Evolutionary conservation across 805 yeast genomes (phyloP), one percentile per base, ranked within the genome.

Genomic region (Yamadazyma ubonensis): DNA sequence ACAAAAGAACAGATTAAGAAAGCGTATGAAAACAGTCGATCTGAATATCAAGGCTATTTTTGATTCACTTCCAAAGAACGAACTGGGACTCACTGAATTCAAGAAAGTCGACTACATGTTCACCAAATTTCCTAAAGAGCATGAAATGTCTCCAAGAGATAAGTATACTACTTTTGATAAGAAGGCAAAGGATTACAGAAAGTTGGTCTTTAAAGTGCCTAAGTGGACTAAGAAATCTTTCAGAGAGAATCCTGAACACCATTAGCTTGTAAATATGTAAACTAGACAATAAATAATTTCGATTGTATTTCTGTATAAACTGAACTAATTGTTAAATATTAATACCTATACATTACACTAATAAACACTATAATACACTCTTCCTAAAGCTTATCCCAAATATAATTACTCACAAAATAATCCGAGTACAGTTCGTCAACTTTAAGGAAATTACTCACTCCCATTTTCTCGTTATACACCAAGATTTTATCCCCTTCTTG

Each of bases 221-320:
- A 86, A 89, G 58, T 89, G 96, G 95, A 89, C 97, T 39, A 88
- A 83, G 67, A 59, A 79, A 46, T 78, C 95, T 6, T 75, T 82
- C 61, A 81, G 96, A 69, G 79, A 76, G 43, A 84, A 86, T 55
- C 96, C 96, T 32, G 73, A 73, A 44, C 74, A 81, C 57, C 47
- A 47, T 34, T 47, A 42, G 18, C 40, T 20, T 37, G 39, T 36
- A 36, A 28, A 36, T 36, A 36, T 36, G 39, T 36, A 36, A 21
- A 36, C 28, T 36, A 36, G 39, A 36, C 28, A 21, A 9, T 11
- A 35, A 10, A 20, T 14, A n/a, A 32, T 22, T 21, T 19, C 18
- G 12, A 30, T n/a, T 30, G n/a, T n/a, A n/a, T n/a, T n/a, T n/a
- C n/a, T n/a, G n/a, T n/a, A n/a, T n/a, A n/a, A n/a, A n/a, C n/a